Conservation (phyloP, 1,139 yeast species). For the Suhomyces chickasaworum region DNA sequence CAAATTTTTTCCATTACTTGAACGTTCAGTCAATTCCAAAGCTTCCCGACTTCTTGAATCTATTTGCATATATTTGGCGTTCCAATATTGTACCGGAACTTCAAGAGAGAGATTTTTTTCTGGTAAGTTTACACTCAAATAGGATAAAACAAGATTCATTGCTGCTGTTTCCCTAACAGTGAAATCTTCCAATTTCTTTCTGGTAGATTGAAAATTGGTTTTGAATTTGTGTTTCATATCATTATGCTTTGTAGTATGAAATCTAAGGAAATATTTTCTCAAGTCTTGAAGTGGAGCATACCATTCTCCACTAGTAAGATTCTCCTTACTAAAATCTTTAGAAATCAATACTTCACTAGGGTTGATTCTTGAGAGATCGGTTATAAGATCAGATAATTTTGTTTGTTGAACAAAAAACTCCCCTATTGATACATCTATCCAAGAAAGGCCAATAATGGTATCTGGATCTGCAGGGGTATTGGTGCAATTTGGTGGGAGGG, state of each 20-base stretch:
- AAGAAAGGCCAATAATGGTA: slow-evolving; percentile 67
- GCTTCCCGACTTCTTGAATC: slow-evolving; percentile 84
- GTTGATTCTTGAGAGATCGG: slow-evolving; percentile 63
- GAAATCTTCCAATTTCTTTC: slow-evolving; percentile 58
- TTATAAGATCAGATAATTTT: slow-evolving; percentile 51
- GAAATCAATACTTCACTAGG: slow-evolving; percentile 68
- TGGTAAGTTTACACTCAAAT: slow-evolving; percentile 44
- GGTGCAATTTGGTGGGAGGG: slow-evolving; percentile 53
- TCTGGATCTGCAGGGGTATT: slow-evolving; percentile 48
- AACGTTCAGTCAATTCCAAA: slow-evolving; percentile 61
- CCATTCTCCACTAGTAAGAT: slow-evolving; percentile 52
- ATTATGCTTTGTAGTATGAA: slow-evolving; percentile 41
- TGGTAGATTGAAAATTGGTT: slow-evolving; percentile 55
- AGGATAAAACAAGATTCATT: slow-evolving; percentile 46
- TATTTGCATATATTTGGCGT: slow-evolving; percentile 64
- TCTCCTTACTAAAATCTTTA: slow-evolving; percentile 31
- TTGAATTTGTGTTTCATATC: slow-evolving; percentile 40
- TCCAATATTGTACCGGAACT: slow-evolving; percentile 41
- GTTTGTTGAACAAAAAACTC: slow-evolving; percentile 70
- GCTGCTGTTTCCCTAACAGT: slow-evolving; percentile 46
- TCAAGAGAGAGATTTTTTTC: slow-evolving; percentile 41
- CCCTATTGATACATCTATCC: slow-evolving; percentile 91
- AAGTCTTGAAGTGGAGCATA: slow-evolving; percentile 62
- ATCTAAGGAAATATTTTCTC: slow-evolving; percentile 60
- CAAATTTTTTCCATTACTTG: slow-evolving; percentile 57